Evolutionary conservation across 352 stramenopile genomes (phyloP), one percentile per base, ranked within the genome.

Genomic region (Pythium folliculosum): DNA sequence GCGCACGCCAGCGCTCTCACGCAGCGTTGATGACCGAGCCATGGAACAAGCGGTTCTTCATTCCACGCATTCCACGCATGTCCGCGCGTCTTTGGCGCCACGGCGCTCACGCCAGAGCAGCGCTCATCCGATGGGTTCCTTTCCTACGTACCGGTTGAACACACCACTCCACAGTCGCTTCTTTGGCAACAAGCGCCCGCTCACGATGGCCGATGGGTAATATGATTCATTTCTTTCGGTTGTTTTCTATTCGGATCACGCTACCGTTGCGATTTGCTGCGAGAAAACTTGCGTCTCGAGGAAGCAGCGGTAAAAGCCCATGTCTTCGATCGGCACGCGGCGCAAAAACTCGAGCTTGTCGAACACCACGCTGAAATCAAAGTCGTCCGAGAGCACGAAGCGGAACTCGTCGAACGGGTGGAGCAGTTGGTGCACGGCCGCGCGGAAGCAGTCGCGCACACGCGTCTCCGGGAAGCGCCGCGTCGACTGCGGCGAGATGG

Each of bases 231-330:
- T 38, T 58, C 16, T 58, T 58, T 58, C 51, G 30, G 27, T 58
- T 58, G 49, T 22, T 37, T 54, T 55, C 23, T 1, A 10, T 19
- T 44, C 35, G 32, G 51, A 45, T 64, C 56, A 85, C 21, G 75
- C 57, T 35, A 91, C 82, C 0, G 82, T 89, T 17, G 87, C 83
- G 40, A 95, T 93, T 71, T 91, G 76, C 38, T 95, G 85, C 19
- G 85, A 94, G 49, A 95, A 95, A 14, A 95, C 71, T 71, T 95
- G 87, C 38, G 87, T 95, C 73, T 95, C 86, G 6, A 95, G 68
- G 65, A 95, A 95, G 56, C 64, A 80, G 58, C 81, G 82, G 65
- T 86, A 95, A 58, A 95, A 95, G 9, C 66, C 70, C 54, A 82
- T 73, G 38, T 92, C 84, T n/a, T 72, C 65, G 6, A 74, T 25